Conservation (phyloP, 2,329 filamentous ascomycete species). For the Aspergillus pseudonomiae region DNA sequence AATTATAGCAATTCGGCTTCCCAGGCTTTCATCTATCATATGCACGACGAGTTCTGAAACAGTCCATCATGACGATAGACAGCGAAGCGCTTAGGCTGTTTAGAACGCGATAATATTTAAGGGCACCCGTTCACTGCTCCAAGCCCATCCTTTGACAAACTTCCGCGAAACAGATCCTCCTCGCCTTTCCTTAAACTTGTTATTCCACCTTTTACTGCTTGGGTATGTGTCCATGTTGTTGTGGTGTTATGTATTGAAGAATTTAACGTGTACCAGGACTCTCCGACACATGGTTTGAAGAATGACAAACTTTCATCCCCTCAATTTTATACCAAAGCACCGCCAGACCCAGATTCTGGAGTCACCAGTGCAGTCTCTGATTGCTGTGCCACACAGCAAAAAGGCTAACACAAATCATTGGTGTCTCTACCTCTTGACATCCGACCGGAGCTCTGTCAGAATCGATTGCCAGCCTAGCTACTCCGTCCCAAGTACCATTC, state of each 20-base stretch:
- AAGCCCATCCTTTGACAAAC: background rate
- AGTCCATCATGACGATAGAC: conserved; percentile 2
- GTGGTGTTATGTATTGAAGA: background rate
- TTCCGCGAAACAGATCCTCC: background rate
- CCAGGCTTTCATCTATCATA: background rate
- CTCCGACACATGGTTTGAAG: background rate
- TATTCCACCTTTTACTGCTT: background rate
- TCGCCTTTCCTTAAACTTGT: background rate
- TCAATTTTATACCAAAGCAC: conserved; percentile 17
- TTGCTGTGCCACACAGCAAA: conserved; percentile 17
- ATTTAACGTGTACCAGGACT: conserved; percentile 2
- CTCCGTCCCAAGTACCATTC: conserved; percentile 18
- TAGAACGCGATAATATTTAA: conserved; percentile 1
- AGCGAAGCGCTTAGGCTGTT: background rate
- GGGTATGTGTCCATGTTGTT: background rate
- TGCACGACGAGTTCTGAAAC: conserved; percentile 1
- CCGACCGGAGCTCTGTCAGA: conserved; percentile 26
- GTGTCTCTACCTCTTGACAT: conserved; percentile 24
- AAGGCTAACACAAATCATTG: conserved; percentile 22
- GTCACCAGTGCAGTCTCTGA: conserved; percentile 5
- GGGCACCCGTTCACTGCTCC: background rate
- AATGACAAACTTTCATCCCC: conserved; percentile 4
- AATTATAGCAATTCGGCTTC: conserved; percentile 8
- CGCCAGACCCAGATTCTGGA: conserved; percentile 16
- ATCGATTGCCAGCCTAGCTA: conserved; percentile 29